These are phyloP conservation scores for Nematocida ironsii DNA, from an alignment of 371 early-diverging fungal species.

Conservation along the genomic window DNA sequence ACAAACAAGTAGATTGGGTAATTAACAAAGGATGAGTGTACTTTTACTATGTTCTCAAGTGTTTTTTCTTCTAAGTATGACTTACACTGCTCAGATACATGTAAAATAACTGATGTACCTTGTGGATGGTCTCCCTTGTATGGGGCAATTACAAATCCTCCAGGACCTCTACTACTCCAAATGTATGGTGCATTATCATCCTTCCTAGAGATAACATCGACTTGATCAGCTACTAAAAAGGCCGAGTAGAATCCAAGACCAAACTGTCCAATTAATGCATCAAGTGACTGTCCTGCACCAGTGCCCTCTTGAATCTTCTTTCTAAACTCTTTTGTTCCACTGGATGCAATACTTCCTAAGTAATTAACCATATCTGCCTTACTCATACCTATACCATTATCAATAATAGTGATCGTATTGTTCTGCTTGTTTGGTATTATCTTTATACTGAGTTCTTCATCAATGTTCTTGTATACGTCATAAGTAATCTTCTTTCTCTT, in stretches of 20 bases:
- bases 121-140: slow-evolving; percentile 79
- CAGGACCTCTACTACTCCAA: slow-evolving; percentile 86
- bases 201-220: slow-evolving; percentile 86
- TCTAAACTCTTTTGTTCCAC: slow-evolving; percentile 88
- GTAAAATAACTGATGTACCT: slow-evolving; percentile 80
- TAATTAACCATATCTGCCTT: slow-evolving; percentile 87
- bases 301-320: slow-evolving; percentile 73
- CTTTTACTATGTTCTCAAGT: slow-evolving; percentile 80
- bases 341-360: slow-evolving; percentile 89
- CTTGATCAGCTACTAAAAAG: slow-evolving; percentile 87
- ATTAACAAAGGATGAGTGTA: slow-evolving; percentile 85
- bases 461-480: slow-evolving; percentile 73
- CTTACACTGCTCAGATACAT: slow-evolving; percentile 82
- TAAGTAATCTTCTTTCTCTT: slow-evolving; percentile 77
- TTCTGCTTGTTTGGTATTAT: slow-evolving; percentile 76
- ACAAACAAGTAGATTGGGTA: slow-evolving; percentile 81
- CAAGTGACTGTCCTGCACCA: slow-evolving; percentile 71
- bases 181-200: slow-evolving; percentile 81
- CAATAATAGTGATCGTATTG: slow-evolving; percentile 75
- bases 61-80: slow-evolving; percentile 80
- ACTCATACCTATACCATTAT: slow-evolving; percentile 94
- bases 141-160: slow-evolving; percentile 81
- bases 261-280: slow-evolving; percentile 90
- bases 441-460: slow-evolving; percentile 76
- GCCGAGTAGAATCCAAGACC: slow-evolving; percentile 97